Evolutionary conservation across 2,329 filamentous ascomycete species (phyloP).

Genomic region (Penicillium sp.): DNA sequence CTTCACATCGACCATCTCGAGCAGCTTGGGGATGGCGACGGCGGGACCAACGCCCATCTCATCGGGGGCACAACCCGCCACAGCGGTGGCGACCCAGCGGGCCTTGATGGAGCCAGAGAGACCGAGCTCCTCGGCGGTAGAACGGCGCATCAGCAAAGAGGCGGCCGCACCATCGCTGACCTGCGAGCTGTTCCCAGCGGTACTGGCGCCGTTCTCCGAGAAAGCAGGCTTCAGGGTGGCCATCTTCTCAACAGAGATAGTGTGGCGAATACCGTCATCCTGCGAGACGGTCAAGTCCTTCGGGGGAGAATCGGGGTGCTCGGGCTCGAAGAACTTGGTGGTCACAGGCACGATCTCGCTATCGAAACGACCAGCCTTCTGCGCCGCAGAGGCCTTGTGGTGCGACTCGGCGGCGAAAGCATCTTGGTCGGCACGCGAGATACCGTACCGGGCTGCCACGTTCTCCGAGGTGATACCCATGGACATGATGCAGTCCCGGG

Average conservation of each 20-base stretch:
- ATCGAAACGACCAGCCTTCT: slow-evolving; percentile 64
- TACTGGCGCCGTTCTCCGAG: slow-evolving; percentile 65
- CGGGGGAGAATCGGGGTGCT: slow-evolving; percentile 53
- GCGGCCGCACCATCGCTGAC: slow-evolving; percentile 85
- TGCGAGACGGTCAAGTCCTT: slow-evolving; percentile 62
- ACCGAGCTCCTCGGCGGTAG: slow-evolving; percentile 67
- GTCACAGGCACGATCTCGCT: slow-evolving; percentile 73
- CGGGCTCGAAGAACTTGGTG: slow-evolving; percentile 60
- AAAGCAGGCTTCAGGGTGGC: slow-evolving; percentile 82
- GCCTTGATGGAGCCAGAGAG: slow-evolving; percentile 65
- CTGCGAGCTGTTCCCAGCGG: slow-evolving; percentile 79
- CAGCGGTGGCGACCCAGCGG: slow-evolving; percentile 71
- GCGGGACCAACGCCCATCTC: slow-evolving; percentile 94
- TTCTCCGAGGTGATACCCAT: slow-evolving; percentile 92
- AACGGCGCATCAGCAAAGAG: slow-evolving; percentile 75
- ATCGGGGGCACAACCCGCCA: slow-evolving; percentile 74
- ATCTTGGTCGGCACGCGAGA: slow-evolving; percentile 72
- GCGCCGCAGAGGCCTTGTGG: slow-evolving; percentile 63
- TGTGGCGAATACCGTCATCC: slow-evolving; percentile 77
- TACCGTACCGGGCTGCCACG: slow-evolving; percentile 69
- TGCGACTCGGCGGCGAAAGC: slow-evolving; percentile 73
- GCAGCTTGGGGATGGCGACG: slow-evolving; percentile 73
- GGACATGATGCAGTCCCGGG: slow-evolving; percentile 81
- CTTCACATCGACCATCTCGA: slow-evolving; percentile 61
- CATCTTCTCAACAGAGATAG: slow-evolving; percentile 63